These are phyloP conservation scores for Clonostachys sp. DNA, from an alignment of 2,329 filamentous ascomycete species.

Conservation along the genomic window DNA sequence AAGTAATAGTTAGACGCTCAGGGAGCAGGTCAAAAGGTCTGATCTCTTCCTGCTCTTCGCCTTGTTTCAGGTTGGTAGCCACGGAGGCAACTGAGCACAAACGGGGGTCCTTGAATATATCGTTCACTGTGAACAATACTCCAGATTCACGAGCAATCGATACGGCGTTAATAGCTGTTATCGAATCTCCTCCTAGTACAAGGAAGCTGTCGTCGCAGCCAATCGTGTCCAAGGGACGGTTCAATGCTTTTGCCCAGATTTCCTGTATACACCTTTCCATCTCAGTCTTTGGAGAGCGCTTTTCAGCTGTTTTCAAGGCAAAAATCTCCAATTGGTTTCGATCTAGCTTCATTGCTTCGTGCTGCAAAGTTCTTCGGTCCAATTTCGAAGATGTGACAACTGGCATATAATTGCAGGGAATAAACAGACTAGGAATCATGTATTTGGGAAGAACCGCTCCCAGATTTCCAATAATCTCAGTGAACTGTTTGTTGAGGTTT, in stretches of 20 bases:
- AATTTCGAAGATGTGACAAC: slow-evolving; percentile 7
- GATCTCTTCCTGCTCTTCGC: background rate
- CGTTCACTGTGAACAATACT: background rate
- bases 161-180: slow-evolving; percentile 5
- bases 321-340: background rate
- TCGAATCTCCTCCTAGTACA: slow-evolving; percentile 7
- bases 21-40: background rate
- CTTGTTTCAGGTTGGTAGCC: background rate
- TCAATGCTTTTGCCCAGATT: slow-evolving; percentile 1
- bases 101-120: background rate
- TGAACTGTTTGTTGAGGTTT: slow-evolving; percentile 4
- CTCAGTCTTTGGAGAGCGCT: background rate
- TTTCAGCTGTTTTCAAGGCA: background rate
- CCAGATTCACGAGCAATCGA: background rate
- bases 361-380: background rate
- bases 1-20: background rate
- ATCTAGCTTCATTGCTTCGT: background rate
- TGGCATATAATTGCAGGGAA: slow-evolving; percentile 9
- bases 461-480: slow-evolving; percentile 6
- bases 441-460: slow-evolving; percentile 6
- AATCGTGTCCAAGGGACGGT: background rate
- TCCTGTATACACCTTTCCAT: background rate
- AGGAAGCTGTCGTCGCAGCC: slow-evolving; percentile 6
- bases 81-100: background rate
- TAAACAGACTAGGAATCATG: slow-evolving; percentile 10